Evolutionary conservation across 495 filamentous ascomycete genomes (phyloP), one percentile per base, ranked within the genome.

Genomic region (Xylaria bambusicola): DNA sequence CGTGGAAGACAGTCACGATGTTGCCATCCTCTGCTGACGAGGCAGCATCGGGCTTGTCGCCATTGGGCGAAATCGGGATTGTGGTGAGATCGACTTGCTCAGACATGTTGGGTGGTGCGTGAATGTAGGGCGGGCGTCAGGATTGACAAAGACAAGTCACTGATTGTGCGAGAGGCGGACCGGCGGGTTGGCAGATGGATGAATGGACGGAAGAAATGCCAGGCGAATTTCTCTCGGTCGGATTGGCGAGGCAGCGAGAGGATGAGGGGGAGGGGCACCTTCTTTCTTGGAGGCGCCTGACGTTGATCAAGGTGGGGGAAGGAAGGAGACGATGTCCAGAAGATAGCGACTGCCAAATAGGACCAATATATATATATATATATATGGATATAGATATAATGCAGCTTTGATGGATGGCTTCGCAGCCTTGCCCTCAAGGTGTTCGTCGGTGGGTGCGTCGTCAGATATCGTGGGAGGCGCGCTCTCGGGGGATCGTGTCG

Each of bases 1-100:
- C 88, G 73, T 98, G 91, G 80, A 98, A 98, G 57, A 98, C 92
- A 24, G 94, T 98, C 65, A 96, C 76, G 18, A 84, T 77, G 60
- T 91, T 85, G 29, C 50, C 64, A 31, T 53, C 51, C 44, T 38
- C 40, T 53, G 79, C 73, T 36, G 53, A 71, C 55, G 68, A 58
- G 45, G 68, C 36, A 51, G 65, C 64, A 49, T 75, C 76, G 42
- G 68, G 55, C 45, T 66, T 59, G 38, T 76, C 77, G 56, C 80
- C 86, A 33, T 80, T 80, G 35, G 88, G 89, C 23, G 87, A 91
- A 76, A 93, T 85, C 29, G 90, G 89, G 56, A 92, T 92, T 20
- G 80, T 83, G 41, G 77, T 81, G 52, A 84, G 79, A 58, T 84
- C 82, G 66, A 84, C 81, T 56, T 79, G 82, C 55, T 74, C 73